phyloP scores from a whole-genome alignment of 495 filamentous ascomycete species.

The Cryomyces minteri region DNA sequence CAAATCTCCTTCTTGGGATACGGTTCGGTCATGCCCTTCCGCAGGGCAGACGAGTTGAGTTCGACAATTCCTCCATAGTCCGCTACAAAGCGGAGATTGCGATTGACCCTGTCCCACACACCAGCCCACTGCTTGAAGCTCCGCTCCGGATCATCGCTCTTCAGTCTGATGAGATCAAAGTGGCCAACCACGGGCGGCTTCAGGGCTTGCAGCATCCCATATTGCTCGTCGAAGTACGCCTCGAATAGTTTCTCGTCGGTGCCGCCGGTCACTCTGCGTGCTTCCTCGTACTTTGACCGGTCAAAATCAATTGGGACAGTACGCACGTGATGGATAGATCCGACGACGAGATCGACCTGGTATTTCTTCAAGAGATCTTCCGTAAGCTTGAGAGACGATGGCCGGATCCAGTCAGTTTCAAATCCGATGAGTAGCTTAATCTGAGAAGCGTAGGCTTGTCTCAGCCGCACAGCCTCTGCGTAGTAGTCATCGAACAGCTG shows the following conservation, averaged over 20 bases:
- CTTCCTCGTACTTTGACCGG: conserved; percentile 43
- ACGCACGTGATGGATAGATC: conserved; percentile 75
- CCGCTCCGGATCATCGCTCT: conserved; percentile 45
- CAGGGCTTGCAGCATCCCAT: conserved; percentile 55
- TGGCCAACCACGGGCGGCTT: conserved; percentile 74
- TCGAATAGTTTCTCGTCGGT: conserved; percentile 56
- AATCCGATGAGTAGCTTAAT: conserved; percentile 80
- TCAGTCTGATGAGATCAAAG: conserved; percentile 77
- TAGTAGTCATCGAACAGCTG: conserved; percentile 53
- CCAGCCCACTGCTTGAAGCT: conserved; percentile 30
- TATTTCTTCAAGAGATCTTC: conserved; percentile 35
- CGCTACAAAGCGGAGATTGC: conserved; percentile 55
- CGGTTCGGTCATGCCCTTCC: conserved; percentile 80
- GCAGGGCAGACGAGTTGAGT: conserved; percentile 66
- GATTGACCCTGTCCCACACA: conserved; percentile 54
- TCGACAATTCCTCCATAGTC: conserved; percentile 70
- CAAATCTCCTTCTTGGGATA: conserved; percentile 73
- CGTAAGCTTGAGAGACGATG: conserved; percentile 40
- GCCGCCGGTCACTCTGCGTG: conserved; percentile 33
- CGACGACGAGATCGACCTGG: conserved; percentile 70
- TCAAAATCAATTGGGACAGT: conserved; percentile 84
- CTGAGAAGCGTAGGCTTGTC: conserved; percentile 42
- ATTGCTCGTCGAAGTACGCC: conserved; percentile 76
- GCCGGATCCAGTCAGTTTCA: conserved; percentile 80
- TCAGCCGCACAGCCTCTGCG: conserved; percentile 50